A percentile compares a stretch with the other conserved stretches of the same genome.
Evolutionary conservation across 148 eudicot species (phyloP).

Genomic region (Polygonum maritimum): DNA sequence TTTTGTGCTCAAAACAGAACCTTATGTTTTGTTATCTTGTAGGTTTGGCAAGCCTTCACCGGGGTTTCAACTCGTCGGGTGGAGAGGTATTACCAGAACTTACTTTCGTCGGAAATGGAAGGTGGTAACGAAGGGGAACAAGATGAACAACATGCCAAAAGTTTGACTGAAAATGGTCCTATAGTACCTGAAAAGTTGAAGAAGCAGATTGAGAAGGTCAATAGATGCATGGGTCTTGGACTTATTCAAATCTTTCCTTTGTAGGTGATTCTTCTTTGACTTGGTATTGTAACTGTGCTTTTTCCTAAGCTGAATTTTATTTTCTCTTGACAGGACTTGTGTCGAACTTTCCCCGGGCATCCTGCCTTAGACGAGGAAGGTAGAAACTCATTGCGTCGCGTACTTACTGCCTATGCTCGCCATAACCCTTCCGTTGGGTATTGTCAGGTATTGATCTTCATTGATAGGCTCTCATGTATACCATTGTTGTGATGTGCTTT

Average conservation of each 20-base stretch:
- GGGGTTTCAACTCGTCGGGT: constrained; percentile 70
- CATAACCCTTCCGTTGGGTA: constrained; percentile 95
- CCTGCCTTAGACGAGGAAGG: constrained; percentile 90
- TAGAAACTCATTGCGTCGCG: constrained; percentile 72
- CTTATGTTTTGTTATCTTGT: neutral
- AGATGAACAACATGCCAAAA: neutral
- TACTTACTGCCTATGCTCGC: constrained; percentile 82
- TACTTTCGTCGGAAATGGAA: constrained; percentile 43
- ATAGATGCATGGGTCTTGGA: constrained; percentile 66
- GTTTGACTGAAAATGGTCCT: constrained; percentile 12
- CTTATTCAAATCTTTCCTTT: constrained; percentile 53
- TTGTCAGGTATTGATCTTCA: constrained; percentile 62
- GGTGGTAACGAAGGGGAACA: constrained; percentile 20
- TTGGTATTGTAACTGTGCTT: constrained; percentile 23
- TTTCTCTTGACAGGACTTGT: constrained; percentile 65
- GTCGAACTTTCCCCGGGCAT: constrained; percentile 94
- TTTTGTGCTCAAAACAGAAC: neutral
- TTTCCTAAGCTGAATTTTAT: constrained; percentile 38
- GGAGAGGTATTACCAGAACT: constrained; percentile 66
- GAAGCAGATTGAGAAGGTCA: constrained; percentile 99
- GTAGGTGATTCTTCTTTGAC: constrained; percentile 62
- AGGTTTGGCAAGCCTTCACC: constrained; percentile 94
- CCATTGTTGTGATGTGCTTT: constrained; percentile 1
- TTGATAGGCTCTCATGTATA: neutral
- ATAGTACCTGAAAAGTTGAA: constrained; percentile 46